Percentiles rank a stretch among this genome's conserved stretches.
phyloP scores from a whole-genome alignment of 345 rosid genomes.

The Corymbia maculata region DNA sequence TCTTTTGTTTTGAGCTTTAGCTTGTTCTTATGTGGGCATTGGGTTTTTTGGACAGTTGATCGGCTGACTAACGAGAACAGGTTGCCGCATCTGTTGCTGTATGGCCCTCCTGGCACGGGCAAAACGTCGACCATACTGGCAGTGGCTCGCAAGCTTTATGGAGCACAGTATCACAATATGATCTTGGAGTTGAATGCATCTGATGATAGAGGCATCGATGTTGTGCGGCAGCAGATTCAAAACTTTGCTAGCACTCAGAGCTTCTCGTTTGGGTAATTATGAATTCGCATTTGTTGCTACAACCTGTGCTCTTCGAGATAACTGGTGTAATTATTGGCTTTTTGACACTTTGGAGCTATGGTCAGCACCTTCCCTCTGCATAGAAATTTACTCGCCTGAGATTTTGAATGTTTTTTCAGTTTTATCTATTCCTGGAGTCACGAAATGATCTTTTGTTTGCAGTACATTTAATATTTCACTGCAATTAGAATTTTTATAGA shows the following conservation, averaged over 20 bases:
- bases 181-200: slow-evolving; percentile 95
- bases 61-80: slow-evolving; percentile 89
- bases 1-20: neutral
- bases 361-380: neutral
- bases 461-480: neutral
- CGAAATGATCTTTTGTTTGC: neutral
- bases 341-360: neutral
- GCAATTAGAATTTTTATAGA: neutral
- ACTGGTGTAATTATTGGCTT: neutral
- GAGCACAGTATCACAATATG: slow-evolving; percentile 82
- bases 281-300: neutral
- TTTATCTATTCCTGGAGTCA: neutral
- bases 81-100: slow-evolving; percentile 83
- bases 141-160: slow-evolving; percentile 89
- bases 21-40: neutral
- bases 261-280: slow-evolving; percentile 66
- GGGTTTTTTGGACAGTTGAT: slow-evolving; percentile 47
- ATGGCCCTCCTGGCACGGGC: slow-evolving; percentile 98
- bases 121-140: slow-evolving; percentile 99
- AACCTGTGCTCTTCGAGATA: neutral
- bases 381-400: neutral
- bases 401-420: neutral
- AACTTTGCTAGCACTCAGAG: slow-evolving; percentile 98
- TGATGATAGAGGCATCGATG: slow-evolving; percentile 92
- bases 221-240: slow-evolving; percentile 91